A percentile compares a stretch with the other conserved stretches of the same genome.
phyloP scores from a whole-genome alignment of 164 flowering plant species.

The Dillenia suffruticosa region DNA sequence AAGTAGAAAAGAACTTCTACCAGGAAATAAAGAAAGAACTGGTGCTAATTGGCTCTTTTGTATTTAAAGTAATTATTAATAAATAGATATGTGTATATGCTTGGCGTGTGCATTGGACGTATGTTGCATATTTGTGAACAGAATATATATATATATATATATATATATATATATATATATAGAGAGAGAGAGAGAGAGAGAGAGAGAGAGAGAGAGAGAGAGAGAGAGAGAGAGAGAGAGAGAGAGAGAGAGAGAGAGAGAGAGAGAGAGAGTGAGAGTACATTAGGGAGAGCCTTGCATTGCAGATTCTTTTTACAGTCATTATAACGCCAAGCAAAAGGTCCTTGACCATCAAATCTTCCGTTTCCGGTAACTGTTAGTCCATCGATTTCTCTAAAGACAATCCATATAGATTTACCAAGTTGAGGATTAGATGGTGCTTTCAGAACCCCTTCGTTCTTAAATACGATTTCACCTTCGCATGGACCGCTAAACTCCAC shows the following conservation, averaged over 20 bases:
- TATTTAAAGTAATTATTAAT: too few relatives aligned
- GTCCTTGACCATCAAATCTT: slow-evolving; percentile 33
- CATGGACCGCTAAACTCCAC: slow-evolving; percentile 19
- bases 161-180: too few relatives aligned
- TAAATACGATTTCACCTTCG: slow-evolving; percentile 3
- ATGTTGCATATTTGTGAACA: too few relatives aligned
- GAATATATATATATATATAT: too few relatives aligned
- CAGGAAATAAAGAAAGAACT: too few relatives aligned
- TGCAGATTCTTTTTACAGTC: slow-evolving; percentile 9
- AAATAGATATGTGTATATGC: too few relatives aligned
- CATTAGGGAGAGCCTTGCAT: slow-evolving; percentile 21
- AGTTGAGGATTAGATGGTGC: slow-evolving; percentile 7
- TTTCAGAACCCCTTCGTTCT: slow-evolving; percentile 1
- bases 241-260: not conserved
- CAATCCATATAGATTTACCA: slow-evolving; percentile 13
- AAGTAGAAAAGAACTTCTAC: too few relatives aligned
- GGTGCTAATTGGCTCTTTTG: too few relatives aligned
- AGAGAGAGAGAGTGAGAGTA: slow-evolving; percentile 3
- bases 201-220: slow-evolving; percentile 11
- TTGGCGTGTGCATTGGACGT: too few relatives aligned
- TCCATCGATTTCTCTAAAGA: slow-evolving; percentile 11
- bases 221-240: not conserved
- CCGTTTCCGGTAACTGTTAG: slow-evolving; percentile 22
- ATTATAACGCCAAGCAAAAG: slow-evolving; percentile 17
- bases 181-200: not conserved